Conservation (phyloP, 116 monocot genomes). For the Iris pallida region DNA sequence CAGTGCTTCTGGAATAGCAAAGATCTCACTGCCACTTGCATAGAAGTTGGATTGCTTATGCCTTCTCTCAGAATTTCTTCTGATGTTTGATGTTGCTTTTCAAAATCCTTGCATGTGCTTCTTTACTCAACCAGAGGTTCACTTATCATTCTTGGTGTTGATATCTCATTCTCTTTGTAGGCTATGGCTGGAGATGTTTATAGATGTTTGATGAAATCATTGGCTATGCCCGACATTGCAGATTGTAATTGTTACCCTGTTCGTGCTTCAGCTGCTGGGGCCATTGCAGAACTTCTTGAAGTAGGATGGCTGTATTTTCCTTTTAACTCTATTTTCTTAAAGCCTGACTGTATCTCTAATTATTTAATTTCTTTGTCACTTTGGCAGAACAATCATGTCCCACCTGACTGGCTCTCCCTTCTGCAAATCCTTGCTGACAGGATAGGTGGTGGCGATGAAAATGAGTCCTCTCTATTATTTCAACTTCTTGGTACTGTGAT, state of each 20-base stretch:
- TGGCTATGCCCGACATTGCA: conserved; percentile 32
- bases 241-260: conserved; percentile 53
- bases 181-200: conserved; percentile 49
- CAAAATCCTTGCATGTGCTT: no score
- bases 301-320: conserved; percentile 23
- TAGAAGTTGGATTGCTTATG: no score
- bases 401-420: conserved; percentile 56
- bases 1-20: no score
- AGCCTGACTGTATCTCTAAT: not conserved
- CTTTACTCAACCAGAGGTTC: no score
- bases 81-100: no score
- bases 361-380: conserved; percentile 13
- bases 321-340: not conserved
- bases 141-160: not conserved
- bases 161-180: conserved; percentile 32
- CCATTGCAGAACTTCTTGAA: conserved; percentile 60
- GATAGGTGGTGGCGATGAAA: conserved; percentile 43
- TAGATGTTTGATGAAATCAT: conserved; percentile 46
- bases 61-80: no score
- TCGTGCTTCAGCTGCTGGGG: conserved; percentile 65
- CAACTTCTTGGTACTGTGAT: conserved; percentile 54
- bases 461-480: conserved; percentile 52
- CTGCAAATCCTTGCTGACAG: conserved; percentile 45
- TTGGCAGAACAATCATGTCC: conserved; percentile 53
- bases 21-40: no score